These are phyloP conservation scores for Eruca vesicaria DNA, from an alignment of 441 rosid genomes.

Conservation along the genomic window DNA sequence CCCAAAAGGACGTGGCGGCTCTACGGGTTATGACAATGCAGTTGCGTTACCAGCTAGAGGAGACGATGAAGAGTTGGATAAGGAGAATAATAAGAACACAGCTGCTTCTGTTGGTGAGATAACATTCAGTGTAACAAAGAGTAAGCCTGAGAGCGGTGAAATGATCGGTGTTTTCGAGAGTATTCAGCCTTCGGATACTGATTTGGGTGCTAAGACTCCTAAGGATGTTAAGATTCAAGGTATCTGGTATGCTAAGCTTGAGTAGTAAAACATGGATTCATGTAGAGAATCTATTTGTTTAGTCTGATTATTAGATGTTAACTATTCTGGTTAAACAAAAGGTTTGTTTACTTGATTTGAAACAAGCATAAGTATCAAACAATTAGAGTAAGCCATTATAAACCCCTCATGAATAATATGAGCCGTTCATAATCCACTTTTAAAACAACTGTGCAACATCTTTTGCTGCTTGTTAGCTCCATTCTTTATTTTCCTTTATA, in stretches of 20 bases:
- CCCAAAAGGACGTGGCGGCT: constrained; percentile 96
- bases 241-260: constrained; percentile 87
- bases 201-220: constrained; percentile 74
- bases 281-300: background rate
- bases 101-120: constrained; percentile 71
- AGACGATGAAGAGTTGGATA: constrained; percentile 71
- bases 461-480: no score
- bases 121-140: constrained; percentile 67
- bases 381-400: background rate
- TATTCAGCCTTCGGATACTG: constrained; percentile 84
- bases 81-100: constrained; percentile 69
- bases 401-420: no score
- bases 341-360: background rate
- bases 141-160: constrained; percentile 74
- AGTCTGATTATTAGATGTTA: background rate
- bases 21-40: constrained; percentile 80
- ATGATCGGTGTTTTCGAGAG: constrained; percentile 81
- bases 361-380: background rate
- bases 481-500: no score
- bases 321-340: background rate
- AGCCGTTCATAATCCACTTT: no score
- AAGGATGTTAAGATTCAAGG: constrained; percentile 87
- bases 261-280: constrained; percentile 35
- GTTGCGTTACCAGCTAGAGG: constrained; percentile 91
- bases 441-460: no score